Conservation (phyloP, 768 basidiomycete species). For the Cystofilobasidium bisporidii region DNA sequence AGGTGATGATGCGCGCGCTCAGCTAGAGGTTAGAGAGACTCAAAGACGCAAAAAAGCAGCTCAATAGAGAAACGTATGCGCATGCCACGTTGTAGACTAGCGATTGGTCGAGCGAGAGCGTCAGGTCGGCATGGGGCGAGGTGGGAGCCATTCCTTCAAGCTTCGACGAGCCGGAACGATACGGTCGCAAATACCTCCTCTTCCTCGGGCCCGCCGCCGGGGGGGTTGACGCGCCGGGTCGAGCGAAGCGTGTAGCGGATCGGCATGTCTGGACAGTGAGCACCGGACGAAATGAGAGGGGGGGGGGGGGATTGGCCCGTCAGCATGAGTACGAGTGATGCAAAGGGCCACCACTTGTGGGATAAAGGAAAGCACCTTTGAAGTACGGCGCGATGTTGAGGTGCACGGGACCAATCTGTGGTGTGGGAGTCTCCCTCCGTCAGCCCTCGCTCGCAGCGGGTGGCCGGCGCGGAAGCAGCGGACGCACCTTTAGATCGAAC, state of each 20-base stretch:
- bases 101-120: too few relatives aligned
- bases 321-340: too few relatives aligned
- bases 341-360: too few relatives aligned
- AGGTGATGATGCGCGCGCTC: slow-evolving; percentile 65
- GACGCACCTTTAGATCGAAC: slow-evolving; percentile 7
- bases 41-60: too few relatives aligned
- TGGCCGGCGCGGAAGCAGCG: slow-evolving; percentile 19
- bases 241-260: slow-evolving; percentile 34
- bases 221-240: slow-evolving; percentile 20
- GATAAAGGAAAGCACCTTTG: not conserved
- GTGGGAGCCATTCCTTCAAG: slow-evolving; percentile 43
- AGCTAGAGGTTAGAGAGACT: too few relatives aligned
- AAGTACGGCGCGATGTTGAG: slow-evolving; percentile 30
- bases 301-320: not conserved
- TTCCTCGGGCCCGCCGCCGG: slow-evolving; percentile 24
- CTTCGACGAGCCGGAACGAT: slow-evolving; percentile 33
- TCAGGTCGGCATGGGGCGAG: too few relatives aligned
- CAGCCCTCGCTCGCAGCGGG: too few relatives aligned
- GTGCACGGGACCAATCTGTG: slow-evolving; percentile 29
- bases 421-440: too few relatives aligned
- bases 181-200: slow-evolving; percentile 33
- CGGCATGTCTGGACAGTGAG: slow-evolving; percentile 31
- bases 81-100: not conserved
- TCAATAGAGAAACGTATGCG: too few relatives aligned
- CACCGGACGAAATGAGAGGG: not conserved